Percentiles rank a stretch among this genome's conserved stretches.
phyloP scores from a whole-genome alignment of 805 yeast genomes.

The Nakazawaea peltata region DNA sequence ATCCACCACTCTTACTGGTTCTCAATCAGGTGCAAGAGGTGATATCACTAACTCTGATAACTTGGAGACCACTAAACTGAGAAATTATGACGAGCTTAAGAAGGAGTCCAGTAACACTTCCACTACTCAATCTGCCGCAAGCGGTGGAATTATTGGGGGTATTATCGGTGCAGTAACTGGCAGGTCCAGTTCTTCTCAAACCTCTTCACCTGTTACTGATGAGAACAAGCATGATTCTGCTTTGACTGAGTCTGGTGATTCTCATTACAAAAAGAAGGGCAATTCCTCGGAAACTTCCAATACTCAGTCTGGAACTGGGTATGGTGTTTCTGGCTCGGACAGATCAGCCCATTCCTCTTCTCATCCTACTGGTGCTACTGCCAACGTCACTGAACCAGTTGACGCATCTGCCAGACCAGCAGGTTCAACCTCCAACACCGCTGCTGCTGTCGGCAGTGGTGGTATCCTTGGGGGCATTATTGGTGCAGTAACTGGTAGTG shows the following conservation, averaged over 20 bases:
- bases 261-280: too few species aligned
- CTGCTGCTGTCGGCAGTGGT: constrained; percentile 11
- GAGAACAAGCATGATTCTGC: neutral
- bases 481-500: constrained; percentile 8
- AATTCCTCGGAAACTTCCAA: too few species aligned
- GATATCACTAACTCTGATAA: neutral
- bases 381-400: too few species aligned
- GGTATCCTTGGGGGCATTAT: constrained; percentile 10
- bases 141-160: constrained; percentile 11
- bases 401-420: too few species aligned
- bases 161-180: constrained; percentile 10
- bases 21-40: constrained; percentile 3
- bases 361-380: too few species aligned
- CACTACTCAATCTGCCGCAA: constrained; percentile 12
- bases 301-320: too few species aligned
- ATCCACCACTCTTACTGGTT: neutral
- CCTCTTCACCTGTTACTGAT: neutral
- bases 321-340: too few species aligned
- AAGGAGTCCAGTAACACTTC: neutral
- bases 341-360: too few species aligned
- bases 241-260: neutral
- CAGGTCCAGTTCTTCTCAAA: neutral
- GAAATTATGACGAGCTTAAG: neutral
- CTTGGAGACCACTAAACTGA: neutral
- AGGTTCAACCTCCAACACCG: neutral